A percentile compares a stretch with the other conserved stretches of the same genome.
Conservation (phyloP, 495 filamentous ascomycete species). For the Neurospora sp. region DNA sequence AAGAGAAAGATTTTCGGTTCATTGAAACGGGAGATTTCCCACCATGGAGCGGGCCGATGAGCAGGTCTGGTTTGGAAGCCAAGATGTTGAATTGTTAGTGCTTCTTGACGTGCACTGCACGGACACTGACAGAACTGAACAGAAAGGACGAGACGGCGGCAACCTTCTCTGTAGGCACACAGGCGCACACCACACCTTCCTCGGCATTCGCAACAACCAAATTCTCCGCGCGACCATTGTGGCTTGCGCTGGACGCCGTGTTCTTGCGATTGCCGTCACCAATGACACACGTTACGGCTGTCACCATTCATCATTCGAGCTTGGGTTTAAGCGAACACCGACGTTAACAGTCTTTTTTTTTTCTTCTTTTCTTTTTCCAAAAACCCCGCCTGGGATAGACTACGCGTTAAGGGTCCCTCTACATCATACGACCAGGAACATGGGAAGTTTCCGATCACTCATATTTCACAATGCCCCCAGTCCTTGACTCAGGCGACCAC, state of each 20-base stretch:
- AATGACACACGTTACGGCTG: neutral
- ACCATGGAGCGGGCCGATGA: neutral
- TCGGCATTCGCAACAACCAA: neutral
- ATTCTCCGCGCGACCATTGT: neutral
- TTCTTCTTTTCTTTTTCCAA: too few species aligned
- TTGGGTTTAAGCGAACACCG: neutral
- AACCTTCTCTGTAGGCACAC: neutral
- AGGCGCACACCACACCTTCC: neutral
- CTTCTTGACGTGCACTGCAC: neutral
- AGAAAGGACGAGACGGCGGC: too few species aligned
- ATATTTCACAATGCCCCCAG: neutral
- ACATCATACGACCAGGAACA: neutral
- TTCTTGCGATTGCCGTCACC: neutral
- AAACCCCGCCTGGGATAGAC: neutral
- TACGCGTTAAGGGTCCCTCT: neutral
- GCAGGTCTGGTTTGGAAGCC: neutral
- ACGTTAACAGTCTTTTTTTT: neutral
- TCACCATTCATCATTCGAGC: neutral
- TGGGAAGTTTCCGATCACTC: neutral
- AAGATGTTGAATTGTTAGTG: neutral
- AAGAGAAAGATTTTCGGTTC: neutral
- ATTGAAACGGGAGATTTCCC: neutral
- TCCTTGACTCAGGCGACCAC: neutral
- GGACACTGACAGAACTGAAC: neutral
- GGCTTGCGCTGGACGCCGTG: neutral